Conservation (phyloP, 805 yeast species). For the Kuraishia ogatae region DNA sequence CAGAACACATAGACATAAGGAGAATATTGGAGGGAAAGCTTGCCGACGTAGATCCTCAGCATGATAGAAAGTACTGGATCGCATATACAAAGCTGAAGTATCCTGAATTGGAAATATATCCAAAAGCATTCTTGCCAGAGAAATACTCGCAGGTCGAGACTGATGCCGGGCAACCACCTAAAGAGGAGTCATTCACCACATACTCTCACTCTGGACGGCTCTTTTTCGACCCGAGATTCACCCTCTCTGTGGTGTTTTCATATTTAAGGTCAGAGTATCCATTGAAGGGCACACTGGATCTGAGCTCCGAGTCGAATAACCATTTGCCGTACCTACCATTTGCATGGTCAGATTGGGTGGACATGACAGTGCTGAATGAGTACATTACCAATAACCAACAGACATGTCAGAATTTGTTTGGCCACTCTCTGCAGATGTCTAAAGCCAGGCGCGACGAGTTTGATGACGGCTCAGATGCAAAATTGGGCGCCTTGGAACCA, state of each 20-base stretch:
- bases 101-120: background rate
- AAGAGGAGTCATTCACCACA: background rate
- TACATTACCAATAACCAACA: slow-evolving; percentile 10
- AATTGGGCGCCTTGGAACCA: background rate
- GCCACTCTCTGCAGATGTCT: background rate
- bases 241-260: slow-evolving; percentile 1
- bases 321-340: slow-evolving; percentile 20
- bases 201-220: background rate
- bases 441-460: background rate
- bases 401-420: background rate
- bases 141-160: background rate
- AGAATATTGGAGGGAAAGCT: background rate
- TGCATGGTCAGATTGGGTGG: slow-evolving; percentile 51
- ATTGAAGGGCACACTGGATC: background rate
- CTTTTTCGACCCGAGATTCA: slow-evolving; percentile 2
- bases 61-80: slow-evolving; percentile 1
- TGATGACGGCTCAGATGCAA: background rate
- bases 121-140: background rate
- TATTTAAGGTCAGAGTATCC: slow-evolving; percentile 1
- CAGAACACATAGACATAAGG: background rate
- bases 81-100: background rate
- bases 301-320: background rate
- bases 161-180: background rate
- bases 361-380: slow-evolving; percentile 30
- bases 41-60: background rate